Conservation (phyloP, 768 basidiomycete genomes). For the Goffeauzyma gilvescens region DNA sequence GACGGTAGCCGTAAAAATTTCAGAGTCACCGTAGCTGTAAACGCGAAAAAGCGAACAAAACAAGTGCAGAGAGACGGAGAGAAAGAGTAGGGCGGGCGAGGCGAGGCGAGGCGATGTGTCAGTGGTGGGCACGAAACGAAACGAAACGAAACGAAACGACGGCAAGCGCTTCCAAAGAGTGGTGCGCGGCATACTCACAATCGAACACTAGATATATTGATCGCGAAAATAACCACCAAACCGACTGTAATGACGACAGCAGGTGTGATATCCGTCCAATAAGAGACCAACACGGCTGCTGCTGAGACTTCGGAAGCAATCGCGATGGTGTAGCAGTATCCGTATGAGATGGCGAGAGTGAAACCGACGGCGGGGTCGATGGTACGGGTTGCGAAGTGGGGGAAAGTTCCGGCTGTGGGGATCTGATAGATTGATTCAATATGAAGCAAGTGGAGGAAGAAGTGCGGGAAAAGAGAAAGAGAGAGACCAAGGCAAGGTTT, state of each 20-base stretch:
- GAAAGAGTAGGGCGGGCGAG: too few relatives aligned
- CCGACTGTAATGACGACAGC: constrained; percentile 20
- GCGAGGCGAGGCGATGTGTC: too few relatives aligned
- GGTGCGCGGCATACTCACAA: too few relatives aligned
- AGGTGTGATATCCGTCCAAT: constrained; percentile 37
- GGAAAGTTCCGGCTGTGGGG: constrained; percentile 15
- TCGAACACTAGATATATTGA: constrained; percentile 30
- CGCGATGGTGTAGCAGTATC: constrained; percentile 36
- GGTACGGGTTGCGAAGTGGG: constrained; percentile 22
- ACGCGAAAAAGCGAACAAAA: too few relatives aligned
- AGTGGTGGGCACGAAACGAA: too few relatives aligned
- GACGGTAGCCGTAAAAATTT: constrained; percentile 10
- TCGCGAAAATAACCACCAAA: constrained; percentile 29
- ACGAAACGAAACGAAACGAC: too few relatives aligned
- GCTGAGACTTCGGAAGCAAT: constrained; percentile 60
- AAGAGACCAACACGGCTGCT: constrained; percentile 47
- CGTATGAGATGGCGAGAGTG: constrained; percentile 27
- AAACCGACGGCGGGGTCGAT: constrained; percentile 34
- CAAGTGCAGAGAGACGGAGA: too few relatives aligned
- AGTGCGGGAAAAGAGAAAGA: too few relatives aligned
- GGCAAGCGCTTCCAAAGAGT: too few relatives aligned
- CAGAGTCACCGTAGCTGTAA: constrained; percentile 12
- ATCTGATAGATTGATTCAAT: too few relatives aligned
- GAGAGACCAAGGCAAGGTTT: too few relatives aligned
- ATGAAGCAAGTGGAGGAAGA: too few relatives aligned